Evolutionary conservation across 2,329 filamentous ascomycete genomes (phyloP), one percentile per base, ranked within the genome.

Genomic region (Cladophialophora chaetospira): DNA sequence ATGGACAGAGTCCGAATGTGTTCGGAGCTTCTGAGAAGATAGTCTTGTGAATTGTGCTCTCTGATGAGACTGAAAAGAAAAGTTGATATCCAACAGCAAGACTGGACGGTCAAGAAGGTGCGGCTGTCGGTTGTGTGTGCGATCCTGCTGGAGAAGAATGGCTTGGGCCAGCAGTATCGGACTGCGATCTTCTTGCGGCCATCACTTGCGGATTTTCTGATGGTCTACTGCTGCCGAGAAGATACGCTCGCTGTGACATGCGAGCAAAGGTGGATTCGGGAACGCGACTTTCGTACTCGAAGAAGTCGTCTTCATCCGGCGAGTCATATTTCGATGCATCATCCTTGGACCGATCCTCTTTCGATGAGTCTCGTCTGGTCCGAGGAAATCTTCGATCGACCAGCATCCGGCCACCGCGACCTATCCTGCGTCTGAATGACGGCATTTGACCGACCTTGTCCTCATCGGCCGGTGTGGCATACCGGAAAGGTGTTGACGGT

Each of bases 311-410:
- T 61, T 88, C 87, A 60, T 91, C 89, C 66, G 96, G 89, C 23
- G 87, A 86, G 68, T 95, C 90, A 74, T 90, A 96, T 74, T 91
- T 95, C 82, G 88, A 96, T 60, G 86, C 83, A 69, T 93, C 89
- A 55, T 80, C 74, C 47, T 79, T 70, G 21, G 73, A 71, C 43
- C 70, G 67, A 36, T 80, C 73, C 55, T 80, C 74, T 47, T 78
- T 70, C 21, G 73, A 71, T 42, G 71, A 67, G 35, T 80, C 73
- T 77, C 75, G 75, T 66, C 70, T 72, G 49, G 77, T 81, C 40
- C 82, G 71, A 61, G 77, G 81, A 69, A 91, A 86, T 65, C 89
- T 86, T 66, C 91, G 87, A 73, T 97, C 94, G 64, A 97, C 90
- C 82, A 91, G 91, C 64, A 96, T 73, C 35, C 93, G 86, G 62